phyloP scores from a whole-genome alignment of 202 grass and related monocot species.

The Dendrocalamus latiflorus region DNA sequence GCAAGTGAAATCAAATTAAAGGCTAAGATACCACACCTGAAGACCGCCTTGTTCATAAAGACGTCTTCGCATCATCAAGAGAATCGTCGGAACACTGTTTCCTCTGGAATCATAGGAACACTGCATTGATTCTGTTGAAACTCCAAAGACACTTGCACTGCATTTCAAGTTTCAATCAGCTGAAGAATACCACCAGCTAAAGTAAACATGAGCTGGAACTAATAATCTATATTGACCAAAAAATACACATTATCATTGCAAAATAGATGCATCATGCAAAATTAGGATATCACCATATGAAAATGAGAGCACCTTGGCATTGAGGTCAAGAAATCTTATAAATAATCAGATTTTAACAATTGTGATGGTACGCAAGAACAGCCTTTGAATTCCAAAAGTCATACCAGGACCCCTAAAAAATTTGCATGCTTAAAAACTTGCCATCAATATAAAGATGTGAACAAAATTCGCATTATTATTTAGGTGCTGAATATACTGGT shows the following conservation, averaged over 20 bases:
- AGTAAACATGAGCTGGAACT: background rate
- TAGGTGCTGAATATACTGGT: background rate
- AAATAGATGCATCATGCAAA: background rate
- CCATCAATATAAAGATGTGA: background rate
- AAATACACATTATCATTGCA: conserved; percentile 3
- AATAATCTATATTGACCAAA: background rate
- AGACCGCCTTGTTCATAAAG: too few species aligned
- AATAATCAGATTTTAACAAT: background rate
- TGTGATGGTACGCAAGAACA: background rate
- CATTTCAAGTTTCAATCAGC: conserved; percentile 32
- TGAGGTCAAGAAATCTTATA: background rate
- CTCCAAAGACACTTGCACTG: conserved; percentile 90
- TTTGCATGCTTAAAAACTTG: background rate
- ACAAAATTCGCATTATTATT: background rate
- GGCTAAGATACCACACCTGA: too few species aligned
- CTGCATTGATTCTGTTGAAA: conserved; percentile 97
- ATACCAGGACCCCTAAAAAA: background rate
- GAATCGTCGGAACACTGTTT: conserved; percentile 91
- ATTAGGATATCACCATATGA: background rate
- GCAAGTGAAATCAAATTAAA: too few species aligned
- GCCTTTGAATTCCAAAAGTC: background rate
- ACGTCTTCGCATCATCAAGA: conserved; percentile 96
- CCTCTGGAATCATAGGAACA: conserved; percentile 89
- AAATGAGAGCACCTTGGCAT: background rate
- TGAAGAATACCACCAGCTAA: background rate